Evolutionary conservation across 2,329 filamentous ascomycete species (phyloP).

Genomic region (Colletotrichum musae): DNA sequence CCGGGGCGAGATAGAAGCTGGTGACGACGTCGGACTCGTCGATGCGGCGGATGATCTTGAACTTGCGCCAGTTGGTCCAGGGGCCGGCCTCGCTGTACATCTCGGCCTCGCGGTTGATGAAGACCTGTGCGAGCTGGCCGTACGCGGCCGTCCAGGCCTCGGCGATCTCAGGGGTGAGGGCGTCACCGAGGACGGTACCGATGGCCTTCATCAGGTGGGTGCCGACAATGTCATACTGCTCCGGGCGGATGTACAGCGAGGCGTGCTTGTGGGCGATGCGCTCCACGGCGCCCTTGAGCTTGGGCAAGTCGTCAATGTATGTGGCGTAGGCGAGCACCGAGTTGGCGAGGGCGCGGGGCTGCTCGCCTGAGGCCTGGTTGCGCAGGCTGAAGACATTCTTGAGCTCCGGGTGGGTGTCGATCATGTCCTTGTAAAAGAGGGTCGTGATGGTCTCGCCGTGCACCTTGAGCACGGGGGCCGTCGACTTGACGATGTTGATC

Average conservation of each 20-base stretch:
- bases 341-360: slow-evolving; percentile 78
- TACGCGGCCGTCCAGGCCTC: slow-evolving; percentile 83
- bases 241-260: slow-evolving; percentile 77
- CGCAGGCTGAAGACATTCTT: slow-evolving; percentile 80
- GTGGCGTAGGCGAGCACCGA: slow-evolving; percentile 81
- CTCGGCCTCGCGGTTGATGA: slow-evolving; percentile 75
- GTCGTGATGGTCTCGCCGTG: slow-evolving; percentile 80
- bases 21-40: slow-evolving; percentile 73
- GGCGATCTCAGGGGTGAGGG: slow-evolving; percentile 75
- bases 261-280: slow-evolving; percentile 84
- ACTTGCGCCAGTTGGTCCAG: slow-evolving; percentile 66
- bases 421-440: slow-evolving; percentile 79
- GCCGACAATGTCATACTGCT: slow-evolving; percentile 80
- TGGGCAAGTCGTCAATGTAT: slow-evolving; percentile 79
- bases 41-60: slow-evolving; percentile 72
- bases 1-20: slow-evolving; percentile 79
- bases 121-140: slow-evolving; percentile 77
- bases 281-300: slow-evolving; percentile 70
- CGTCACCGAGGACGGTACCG: slow-evolving; percentile 75
- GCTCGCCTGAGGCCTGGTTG: slow-evolving; percentile 77
- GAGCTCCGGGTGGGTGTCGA: slow-evolving; percentile 74
- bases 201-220: slow-evolving; percentile 78
- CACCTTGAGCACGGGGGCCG: slow-evolving; percentile 78
- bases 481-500: slow-evolving; percentile 81
- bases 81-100: slow-evolving; percentile 68